Conservation (phyloP, 805 yeast species). For the Priceomyces fermenticarens region DNA sequence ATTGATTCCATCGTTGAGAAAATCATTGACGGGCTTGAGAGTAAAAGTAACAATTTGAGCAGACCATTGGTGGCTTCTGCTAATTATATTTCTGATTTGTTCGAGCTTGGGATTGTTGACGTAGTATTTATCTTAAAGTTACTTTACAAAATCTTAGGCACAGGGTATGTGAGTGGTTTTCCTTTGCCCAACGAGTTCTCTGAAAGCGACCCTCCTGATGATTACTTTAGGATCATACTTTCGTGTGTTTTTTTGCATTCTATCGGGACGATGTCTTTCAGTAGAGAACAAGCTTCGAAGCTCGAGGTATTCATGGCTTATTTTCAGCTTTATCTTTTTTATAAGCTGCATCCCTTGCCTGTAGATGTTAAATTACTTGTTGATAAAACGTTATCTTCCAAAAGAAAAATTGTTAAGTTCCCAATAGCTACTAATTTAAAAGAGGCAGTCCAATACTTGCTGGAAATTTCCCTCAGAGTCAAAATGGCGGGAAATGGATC, state of each 20-base stretch:
- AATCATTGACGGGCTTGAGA: conserved; percentile 64
- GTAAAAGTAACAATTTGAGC: conserved; percentile 55
- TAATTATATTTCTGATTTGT: conserved; percentile 57
- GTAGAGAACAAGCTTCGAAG: not conserved
- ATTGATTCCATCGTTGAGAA: conserved; percentile 66
- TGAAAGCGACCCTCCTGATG: conserved; percentile 59
- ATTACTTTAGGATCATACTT: conserved; percentile 70
- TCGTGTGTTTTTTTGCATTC: conserved; percentile 25
- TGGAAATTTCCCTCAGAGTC: conserved; percentile 18
- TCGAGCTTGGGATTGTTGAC: conserved; percentile 45
- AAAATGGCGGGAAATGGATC: not conserved
- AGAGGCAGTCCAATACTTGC: conserved; percentile 44
- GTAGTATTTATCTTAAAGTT: conserved; percentile 48
- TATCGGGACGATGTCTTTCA: conserved; percentile 8
- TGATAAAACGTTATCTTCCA: conserved; percentile 37
- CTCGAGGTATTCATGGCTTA: conserved; percentile 43
- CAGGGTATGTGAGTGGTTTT: conserved; percentile 60
- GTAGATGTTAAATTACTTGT: conserved; percentile 57
- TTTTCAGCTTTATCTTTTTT: conserved; percentile 68
- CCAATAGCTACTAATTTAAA: conserved; percentile 32
- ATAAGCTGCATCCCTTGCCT: conserved; percentile 63
- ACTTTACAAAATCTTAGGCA: conserved; percentile 54
- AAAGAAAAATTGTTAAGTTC: conserved; percentile 25
- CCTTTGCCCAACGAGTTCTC: conserved; percentile 48
- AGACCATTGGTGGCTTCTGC: conserved; percentile 61